phyloP scores from a whole-genome alignment of 2,329 filamentous ascomycete species.

The Trichoderma sp. region DNA sequence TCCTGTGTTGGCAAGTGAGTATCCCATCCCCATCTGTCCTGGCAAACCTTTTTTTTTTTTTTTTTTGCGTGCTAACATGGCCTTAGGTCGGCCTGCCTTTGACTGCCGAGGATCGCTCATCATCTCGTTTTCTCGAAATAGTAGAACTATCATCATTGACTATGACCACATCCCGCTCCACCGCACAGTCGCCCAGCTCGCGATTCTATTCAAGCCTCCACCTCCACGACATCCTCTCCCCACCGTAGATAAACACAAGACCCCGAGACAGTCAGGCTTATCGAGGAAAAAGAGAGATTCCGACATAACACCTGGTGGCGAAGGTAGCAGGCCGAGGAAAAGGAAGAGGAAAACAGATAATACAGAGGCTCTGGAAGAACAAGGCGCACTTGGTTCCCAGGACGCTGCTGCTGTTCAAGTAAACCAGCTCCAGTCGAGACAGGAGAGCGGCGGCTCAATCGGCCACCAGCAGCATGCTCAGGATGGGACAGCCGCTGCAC shows the following conservation, averaged over 20 bases:
- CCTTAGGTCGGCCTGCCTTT: conserved; percentile 53
- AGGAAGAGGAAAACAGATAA: conserved; percentile 29
- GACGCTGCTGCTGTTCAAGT: background rate
- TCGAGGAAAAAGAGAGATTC: conserved; percentile 30
- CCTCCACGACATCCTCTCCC: conserved; percentile 33
- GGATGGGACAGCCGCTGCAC: conserved; percentile 12
- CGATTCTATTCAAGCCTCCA: conserved; percentile 46
- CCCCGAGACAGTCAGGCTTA: conserved; percentile 28
- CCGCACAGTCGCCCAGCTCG: conserved; percentile 50
- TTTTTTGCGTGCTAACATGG: conserved; percentile 9
- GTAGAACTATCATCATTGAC: conserved; percentile 47
- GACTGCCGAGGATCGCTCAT: conserved; percentile 53
- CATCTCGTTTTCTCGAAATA: conserved; percentile 48
- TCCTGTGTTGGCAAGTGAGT: conserved; percentile 43
- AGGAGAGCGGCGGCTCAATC: background rate
- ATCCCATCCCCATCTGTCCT: background rate
- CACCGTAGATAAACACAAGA: conserved; percentile 29
- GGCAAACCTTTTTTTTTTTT: background rate
- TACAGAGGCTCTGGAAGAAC: background rate
- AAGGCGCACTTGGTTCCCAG: background rate
- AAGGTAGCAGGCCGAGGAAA: conserved; percentile 29
- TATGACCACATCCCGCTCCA: conserved; percentile 58
- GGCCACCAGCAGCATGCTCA: background rate
- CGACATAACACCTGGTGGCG: conserved; percentile 25
- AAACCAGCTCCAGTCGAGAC: conserved; percentile 11